Conservation (phyloP, 164 flowering plant genomes). For the Taxillus chinensis region DNA sequence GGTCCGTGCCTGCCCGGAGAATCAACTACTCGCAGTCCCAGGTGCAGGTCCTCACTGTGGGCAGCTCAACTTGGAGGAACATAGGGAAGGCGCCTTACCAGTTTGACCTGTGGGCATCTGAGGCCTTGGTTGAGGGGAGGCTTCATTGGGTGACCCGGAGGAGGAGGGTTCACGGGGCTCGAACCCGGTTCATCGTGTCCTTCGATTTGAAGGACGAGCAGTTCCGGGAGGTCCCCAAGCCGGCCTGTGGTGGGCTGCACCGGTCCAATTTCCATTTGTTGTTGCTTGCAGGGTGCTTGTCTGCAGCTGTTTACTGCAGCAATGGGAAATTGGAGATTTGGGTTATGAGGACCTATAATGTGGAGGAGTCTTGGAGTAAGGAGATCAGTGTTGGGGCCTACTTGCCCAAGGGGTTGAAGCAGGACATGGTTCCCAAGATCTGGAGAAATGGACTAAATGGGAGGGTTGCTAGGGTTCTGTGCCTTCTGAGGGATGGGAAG, state of each 20-base stretch:
- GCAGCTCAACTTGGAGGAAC: conserved; percentile 25
- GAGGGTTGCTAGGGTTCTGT: not conserved
- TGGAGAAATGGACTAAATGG: not conserved
- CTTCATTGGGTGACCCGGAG: conserved; percentile 1
- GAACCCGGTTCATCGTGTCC: conserved; percentile 2
- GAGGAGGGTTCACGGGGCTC: not conserved
- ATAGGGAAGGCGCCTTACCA: conserved; percentile 18
- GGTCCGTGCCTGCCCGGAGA: not conserved
- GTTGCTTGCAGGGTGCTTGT: conserved; percentile 17
- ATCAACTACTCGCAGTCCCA: not conserved
- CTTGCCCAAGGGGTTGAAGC: conserved; percentile 16
- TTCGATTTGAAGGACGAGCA: conserved; percentile 13
- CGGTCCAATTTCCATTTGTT: conserved; percentile 4
- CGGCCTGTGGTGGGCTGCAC: not conserved
- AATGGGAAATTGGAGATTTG: conserved; percentile 24
- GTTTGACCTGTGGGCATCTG: conserved; percentile 14
- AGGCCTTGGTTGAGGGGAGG: conserved; percentile 21
- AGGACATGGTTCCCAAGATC: not conserved
- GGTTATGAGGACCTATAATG: conserved; percentile 29
- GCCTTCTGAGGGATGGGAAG: conserved; percentile 1
- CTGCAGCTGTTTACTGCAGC: conserved; percentile 14
- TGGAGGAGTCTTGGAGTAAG: conserved; percentile 29
- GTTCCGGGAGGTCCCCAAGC: conserved; percentile 9
- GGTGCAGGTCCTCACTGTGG: conserved; percentile 1
- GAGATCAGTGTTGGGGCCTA: conserved; percentile 17